Base-by-base conservation (phyloP, 192 early-diverging fungal genomes). In the Entomortierella beljakovae region DNA sequence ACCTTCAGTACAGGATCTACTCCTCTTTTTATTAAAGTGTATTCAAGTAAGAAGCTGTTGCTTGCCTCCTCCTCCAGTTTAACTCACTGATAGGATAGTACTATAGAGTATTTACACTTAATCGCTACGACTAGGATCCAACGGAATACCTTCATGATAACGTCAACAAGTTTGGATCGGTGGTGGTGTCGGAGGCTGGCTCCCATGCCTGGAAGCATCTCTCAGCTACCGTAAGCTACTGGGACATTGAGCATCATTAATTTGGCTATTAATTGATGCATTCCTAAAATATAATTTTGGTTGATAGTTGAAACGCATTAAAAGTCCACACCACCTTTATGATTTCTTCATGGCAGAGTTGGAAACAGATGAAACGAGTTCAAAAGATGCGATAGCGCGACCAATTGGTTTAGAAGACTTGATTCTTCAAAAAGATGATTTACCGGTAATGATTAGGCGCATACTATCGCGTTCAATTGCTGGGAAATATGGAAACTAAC, bases 331-430 rank as follows among this genome's bases (percentile, higher is more conserved):
- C 11, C 65, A 77, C 11, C 58, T 77, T 6, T 28, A 48, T 28
- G 65, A 77, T 28, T 77, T 77, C 48, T 52, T 77, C 38, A 15
- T 77, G 28, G 43, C 43, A 8, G 63, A 64, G 25, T 37, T 68
- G 51, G 43, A 63, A n/a, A 46, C 33, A 11, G 60, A 77, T 11
- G 31, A 13, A 26, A 52, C 28, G n/a, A 40, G 52, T 7, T 18
- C 54, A 3, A 28, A 28, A 2, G 57, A 59, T 34, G n/a, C n/a
- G n/a, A 29, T 34, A 11, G 11, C 23, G 10, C 38, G 15, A 22
- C 60, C 51, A 6, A 52, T 69, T 46, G 74, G 74, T n/a, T 55
- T 77, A 8, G 20, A 35, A 42, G 66, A 56, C 33, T 26, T 77
- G 23, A 34, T 64, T 31, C 2, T 62, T 33, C 29, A 42, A 22